phyloP scores from a whole-genome alignment of 2,329 filamentous ascomycete species.

The Penicillium decumbens region DNA sequence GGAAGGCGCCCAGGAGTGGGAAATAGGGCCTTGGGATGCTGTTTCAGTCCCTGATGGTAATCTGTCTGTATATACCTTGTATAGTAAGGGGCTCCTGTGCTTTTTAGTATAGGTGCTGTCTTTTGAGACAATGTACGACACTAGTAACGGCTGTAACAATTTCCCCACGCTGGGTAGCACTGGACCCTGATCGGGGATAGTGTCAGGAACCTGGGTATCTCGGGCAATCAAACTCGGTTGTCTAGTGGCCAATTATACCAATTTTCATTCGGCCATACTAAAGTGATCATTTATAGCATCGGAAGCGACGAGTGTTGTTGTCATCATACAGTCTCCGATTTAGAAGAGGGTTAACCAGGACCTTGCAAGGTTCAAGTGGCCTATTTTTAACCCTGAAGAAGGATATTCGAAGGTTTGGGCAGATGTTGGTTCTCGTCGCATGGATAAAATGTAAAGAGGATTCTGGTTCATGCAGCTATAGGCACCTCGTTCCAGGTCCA shows the following conservation, averaged over 20 bases:
- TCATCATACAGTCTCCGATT: not conserved
- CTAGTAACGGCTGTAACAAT: not conserved
- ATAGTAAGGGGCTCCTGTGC: not conserved
- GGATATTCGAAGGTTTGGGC: not conserved
- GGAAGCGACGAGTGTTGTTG: not conserved
- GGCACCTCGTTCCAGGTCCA: too few species aligned
- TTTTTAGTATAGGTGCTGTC: not conserved
- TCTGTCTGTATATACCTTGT: not conserved
- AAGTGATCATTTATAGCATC: not conserved
- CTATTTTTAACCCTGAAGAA: not conserved
- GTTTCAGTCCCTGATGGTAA: not conserved
- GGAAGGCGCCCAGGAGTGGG: slow-evolving; percentile 13
- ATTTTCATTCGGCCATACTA: not conserved
- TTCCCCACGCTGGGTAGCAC: slow-evolving; percentile 6
- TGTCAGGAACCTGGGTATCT: slow-evolving; percentile 6
- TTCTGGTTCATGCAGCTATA: too few species aligned
- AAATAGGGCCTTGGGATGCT: slow-evolving; percentile 14
- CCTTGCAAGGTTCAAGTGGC: not conserved
- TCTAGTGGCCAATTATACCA: not conserved
- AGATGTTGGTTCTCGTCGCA: not conserved
- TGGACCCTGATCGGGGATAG: slow-evolving; percentile 4
- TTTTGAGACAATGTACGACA: not conserved
- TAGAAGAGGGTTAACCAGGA: not conserved
- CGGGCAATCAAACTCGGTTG: not conserved
- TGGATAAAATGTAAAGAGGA: not conserved